Evolutionary conservation across 305 asterid species (phyloP), one percentile per base, ranked within the genome.

Genomic region (Salvia sclarea): DNA sequence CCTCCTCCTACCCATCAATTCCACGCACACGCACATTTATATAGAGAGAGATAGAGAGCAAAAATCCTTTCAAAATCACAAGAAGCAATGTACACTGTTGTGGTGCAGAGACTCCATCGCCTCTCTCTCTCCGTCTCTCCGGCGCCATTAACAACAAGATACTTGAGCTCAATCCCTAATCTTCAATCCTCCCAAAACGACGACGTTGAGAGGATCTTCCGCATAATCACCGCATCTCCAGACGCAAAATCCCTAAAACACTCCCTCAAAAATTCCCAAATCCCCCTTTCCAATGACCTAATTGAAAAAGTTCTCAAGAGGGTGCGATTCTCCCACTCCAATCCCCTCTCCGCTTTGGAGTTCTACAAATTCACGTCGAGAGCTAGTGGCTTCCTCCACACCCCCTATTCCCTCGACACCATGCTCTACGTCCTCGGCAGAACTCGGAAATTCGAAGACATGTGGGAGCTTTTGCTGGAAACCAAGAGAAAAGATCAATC

Each of bases 301-400:
- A 68, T 87, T 6, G 97, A 92, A 30, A 53, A 54, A 55, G 95
- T 88, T 66, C 87, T 90, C 28, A 88, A 85, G 78, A 81, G 96
- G 86, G 95, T 84, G 38, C 84, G 98, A 8, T 92, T 92, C 67
- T 80, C 97, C 63, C 98, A 92, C 69, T 81, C 97, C 6, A 84
- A 85, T 75, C 96, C 98, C 1, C 78, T 82, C 43, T 79, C 82
- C 3, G 93, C 97, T 60, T 67, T 86, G 49, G 92, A 82, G 53
- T 81, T 92, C 69, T 90, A 81, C 80, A 86, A 70, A 21, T 66
- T 85, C 47, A 77, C 88, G 28, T 76, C 88, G 3, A 74, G 74
- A 31, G 75, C 50, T 47, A 79, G 69, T 43, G 82, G 82, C 76
- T 89, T 89, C 76, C 76, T 75, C 47, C 95, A 86, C 81, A 80